These are phyloP conservation scores for Ceratopteris richardii DNA, from an alignment of 75 land plant species.

Conservation along the genomic window DNA sequence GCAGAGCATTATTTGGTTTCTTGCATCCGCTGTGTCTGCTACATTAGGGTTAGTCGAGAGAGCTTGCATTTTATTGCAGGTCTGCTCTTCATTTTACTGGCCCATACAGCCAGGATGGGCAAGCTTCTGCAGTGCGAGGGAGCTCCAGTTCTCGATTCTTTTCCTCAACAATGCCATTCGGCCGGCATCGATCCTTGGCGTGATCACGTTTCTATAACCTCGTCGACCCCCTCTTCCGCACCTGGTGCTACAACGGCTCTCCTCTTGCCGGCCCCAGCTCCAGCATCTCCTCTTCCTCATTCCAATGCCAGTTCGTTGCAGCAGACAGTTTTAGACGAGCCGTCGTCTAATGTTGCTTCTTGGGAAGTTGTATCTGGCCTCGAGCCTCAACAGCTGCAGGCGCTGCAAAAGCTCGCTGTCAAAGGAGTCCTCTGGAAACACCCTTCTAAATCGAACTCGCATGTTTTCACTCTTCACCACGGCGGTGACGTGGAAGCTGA, in stretches of 20 bases:
- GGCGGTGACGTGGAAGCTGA: conserved; percentile 44
- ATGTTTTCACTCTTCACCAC: conserved; percentile 23
- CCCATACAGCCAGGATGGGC: conserved; percentile 2
- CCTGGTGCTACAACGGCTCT: neutral
- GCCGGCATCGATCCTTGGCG: conserved; percentile 3
- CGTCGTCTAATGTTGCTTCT: neutral
- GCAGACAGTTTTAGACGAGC: neutral
- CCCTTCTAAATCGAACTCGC: conserved; percentile 12
- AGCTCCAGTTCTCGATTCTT: conserved; percentile 2
- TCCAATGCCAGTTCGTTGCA: conserved; percentile 10
- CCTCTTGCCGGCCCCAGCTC: neutral
- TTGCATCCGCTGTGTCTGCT: too few species aligned
- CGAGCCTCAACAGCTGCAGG: conserved; percentile 20
- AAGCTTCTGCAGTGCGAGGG: conserved; percentile 8
- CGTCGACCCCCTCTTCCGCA: neutral
- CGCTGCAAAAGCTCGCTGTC: conserved; percentile 19
- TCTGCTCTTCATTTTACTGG: too few species aligned
- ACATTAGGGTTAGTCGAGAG: too few species aligned
- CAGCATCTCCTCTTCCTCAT: neutral
- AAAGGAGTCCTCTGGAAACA: conserved; percentile 35
- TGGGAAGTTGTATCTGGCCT: conserved; percentile 37
- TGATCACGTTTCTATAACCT: neutral
- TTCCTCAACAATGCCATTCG: neutral
- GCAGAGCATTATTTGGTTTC: too few species aligned
- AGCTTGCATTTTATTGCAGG: too few species aligned